Base-by-base conservation (phyloP, 2,329 filamentous ascomycete genomes). In the Phialemonium atrogriseum region DNA sequence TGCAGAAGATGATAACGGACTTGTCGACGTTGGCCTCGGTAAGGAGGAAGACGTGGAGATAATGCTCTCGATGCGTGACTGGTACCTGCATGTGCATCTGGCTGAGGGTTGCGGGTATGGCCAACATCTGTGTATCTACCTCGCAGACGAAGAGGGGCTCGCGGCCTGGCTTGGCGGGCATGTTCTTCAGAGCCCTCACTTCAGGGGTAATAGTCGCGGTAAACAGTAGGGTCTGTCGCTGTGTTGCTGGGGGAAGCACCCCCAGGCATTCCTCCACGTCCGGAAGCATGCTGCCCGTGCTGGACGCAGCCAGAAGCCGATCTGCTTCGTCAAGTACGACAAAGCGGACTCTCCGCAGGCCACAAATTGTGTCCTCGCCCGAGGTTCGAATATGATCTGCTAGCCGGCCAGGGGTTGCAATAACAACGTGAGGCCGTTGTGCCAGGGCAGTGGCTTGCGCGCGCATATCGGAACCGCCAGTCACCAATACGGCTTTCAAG, bases 281-380 rank as follows among this genome's bases (percentile, higher is more conserved):
- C 5, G 85, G 82, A n/a, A 95, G 68, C 88, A 95, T 95, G 58
- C 80, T 88, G 16, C 88, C 89, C 12, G 73, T 70, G 1, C 73
- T 76, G 30, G 77, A 74, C 20, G 78, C 72, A 23, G 81, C 73
- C 26, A 98, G 73, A 22, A 98, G 69, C 26, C 91, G 77, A 60
- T 98, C 91, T 4, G 91, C 91, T 66, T 98, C 91, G 52, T 98
- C 91, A 24, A 98, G 79, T 7, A 98, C 87, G 3, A 96, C 84
- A 54, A 84, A 88, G 35, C 76, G 77, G 16, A 86, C 81, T 30
- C 88, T 74, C 12, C 78, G 71, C 27, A 98, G 64, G 1, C 87
- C 88, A 37, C 77, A 78, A 37, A 93, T 75, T 0, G 89, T 96
- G 52, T 98, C 91, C 49, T 88, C 78, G 25, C 91, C 91, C 11